Evolutionary conservation across 2,329 filamentous ascomycete genomes (phyloP).

Genomic region (Botrytis paeoniae): DNA sequence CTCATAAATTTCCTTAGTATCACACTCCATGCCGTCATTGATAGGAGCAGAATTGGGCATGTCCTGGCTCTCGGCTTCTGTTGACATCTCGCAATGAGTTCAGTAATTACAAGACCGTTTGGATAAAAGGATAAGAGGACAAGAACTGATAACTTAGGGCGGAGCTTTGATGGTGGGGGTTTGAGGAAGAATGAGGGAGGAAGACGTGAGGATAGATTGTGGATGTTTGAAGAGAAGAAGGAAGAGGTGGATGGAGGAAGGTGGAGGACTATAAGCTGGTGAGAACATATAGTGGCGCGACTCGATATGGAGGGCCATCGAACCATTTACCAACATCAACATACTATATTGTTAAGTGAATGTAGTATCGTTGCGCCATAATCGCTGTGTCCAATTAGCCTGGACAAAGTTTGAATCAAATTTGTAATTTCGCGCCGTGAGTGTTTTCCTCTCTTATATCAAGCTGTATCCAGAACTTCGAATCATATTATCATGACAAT

Average conservation of each 20-base stretch:
- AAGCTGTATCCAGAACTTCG: background rate
- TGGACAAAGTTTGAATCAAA: background rate
- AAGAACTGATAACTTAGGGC: background rate
- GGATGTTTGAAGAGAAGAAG: background rate
- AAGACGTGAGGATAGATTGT: background rate
- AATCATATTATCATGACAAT: background rate
- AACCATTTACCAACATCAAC: background rate
- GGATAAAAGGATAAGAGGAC: background rate
- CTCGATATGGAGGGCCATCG: background rate
- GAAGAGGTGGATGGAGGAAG: background rate
- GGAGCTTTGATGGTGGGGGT: background rate
- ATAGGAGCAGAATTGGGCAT: background rate
- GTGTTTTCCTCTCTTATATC: background rate
- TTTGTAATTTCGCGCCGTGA: background rate
- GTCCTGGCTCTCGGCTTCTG: background rate
- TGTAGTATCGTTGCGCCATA: background rate
- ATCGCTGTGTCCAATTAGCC: background rate
- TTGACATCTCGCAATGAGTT: background rate
- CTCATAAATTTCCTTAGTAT: conserved; percentile 47
- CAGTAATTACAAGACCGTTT: background rate
- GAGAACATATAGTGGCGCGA: background rate
- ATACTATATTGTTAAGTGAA: background rate
- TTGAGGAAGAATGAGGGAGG: background rate
- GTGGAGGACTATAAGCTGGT: background rate
- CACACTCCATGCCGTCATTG: conserved; percentile 38